These are phyloP conservation scores for Gossypium thurberi DNA, from an alignment of 345 rosid species.

Conservation along the genomic window DNA sequence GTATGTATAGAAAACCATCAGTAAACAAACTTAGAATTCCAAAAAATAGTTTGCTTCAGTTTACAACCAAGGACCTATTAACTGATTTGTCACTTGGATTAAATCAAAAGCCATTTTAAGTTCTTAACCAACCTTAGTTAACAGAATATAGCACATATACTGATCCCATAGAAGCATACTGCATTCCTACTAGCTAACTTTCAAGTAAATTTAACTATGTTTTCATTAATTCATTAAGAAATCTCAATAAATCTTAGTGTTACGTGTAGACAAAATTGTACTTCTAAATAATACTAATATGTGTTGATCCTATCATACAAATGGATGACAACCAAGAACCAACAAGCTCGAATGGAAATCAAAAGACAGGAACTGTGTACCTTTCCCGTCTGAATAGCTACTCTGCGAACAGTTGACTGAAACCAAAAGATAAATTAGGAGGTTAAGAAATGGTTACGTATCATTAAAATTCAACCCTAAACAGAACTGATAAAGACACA, in stretches of 20 bases:
- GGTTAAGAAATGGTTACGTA: slow-evolving; percentile 2
- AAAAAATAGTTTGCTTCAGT: not conserved
- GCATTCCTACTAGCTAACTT: not conserved
- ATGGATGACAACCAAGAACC: not conserved
- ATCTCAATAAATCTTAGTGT: not conserved
- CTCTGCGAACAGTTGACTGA: slow-evolving; percentile 86
- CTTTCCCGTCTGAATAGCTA: slow-evolving; percentile 70
- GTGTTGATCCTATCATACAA: not conserved
- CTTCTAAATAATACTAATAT: not conserved
- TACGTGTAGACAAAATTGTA: not conserved
- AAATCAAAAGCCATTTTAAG: not conserved
- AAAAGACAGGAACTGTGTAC: slow-evolving; percentile 27
- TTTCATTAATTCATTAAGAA: not conserved
- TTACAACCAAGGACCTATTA: not conserved
- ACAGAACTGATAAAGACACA: slow-evolving; percentile 1
- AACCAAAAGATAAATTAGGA: slow-evolving; percentile 12
- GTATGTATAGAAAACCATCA: slow-evolving; percentile 12
- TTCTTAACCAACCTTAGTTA: not conserved
- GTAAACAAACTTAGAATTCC: not conserved
- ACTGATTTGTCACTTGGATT: slow-evolving; percentile 1
- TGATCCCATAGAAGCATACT: not conserved
- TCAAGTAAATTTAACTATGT: not conserved
- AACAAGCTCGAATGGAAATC: not conserved
- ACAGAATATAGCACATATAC: not conserved
- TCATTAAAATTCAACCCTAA: not conserved